Conservation (phyloP, 108 stramenopile species). For the Epithemia pelagica region DNA sequence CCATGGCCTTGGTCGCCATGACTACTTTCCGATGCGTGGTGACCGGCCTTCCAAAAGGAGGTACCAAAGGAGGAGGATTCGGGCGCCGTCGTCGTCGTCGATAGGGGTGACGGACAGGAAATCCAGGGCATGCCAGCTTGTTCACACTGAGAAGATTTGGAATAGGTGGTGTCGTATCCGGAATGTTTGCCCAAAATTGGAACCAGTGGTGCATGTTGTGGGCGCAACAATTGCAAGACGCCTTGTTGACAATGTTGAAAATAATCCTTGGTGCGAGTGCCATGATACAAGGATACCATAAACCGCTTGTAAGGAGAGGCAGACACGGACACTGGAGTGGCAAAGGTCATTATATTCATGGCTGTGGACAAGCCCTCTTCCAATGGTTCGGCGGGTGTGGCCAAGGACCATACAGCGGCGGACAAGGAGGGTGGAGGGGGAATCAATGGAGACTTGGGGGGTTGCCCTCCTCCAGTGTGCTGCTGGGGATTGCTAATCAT, state of each 20-base stretch:
- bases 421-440: constrained; percentile 53
- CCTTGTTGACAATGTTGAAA: constrained; percentile 35
- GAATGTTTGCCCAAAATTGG: constrained; percentile 45
- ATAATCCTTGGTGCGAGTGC: constrained; percentile 37
- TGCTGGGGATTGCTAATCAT: too few relatives aligned
- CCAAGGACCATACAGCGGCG: constrained; percentile 47
- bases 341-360: constrained; percentile 65
- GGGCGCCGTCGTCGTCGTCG: too few relatives aligned
- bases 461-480: too few relatives aligned
- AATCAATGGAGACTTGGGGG: constrained; percentile 20
- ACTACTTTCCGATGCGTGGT: too few relatives aligned
- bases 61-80: background rate
- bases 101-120: background rate
- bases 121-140: constrained; percentile 32
- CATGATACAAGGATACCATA: constrained; percentile 46
- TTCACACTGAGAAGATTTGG: constrained; percentile 35
- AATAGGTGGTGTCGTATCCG: constrained; percentile 23
- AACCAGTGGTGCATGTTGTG: constrained; percentile 32
- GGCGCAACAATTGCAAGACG: constrained; percentile 45
- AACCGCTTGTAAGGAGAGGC: constrained; percentile 32
- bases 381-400: constrained; percentile 2
- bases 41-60: too few relatives aligned
- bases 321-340: constrained; percentile 45
- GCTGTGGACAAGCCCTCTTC: constrained; percentile 16
- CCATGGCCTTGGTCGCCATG: too few relatives aligned